These are phyloP conservation scores for Yarrowia osloensis DNA, from an alignment of 805 yeast species.

Conservation along the genomic window DNA sequence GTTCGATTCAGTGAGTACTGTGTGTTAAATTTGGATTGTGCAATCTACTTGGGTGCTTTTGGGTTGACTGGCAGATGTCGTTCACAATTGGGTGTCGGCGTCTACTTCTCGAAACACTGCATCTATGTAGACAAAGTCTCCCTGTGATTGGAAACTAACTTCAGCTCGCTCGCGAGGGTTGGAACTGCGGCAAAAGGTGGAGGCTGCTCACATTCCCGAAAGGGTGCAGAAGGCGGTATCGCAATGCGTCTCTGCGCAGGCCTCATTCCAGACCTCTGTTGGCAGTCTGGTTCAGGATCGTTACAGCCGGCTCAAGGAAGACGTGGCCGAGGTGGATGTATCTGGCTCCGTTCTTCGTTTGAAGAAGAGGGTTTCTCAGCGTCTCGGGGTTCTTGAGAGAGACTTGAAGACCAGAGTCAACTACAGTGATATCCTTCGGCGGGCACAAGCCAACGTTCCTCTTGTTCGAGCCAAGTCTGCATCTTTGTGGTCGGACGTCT, in stretches of 20 bases:
- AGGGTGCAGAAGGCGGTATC: background rate
- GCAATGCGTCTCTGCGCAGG: constrained; percentile 10
- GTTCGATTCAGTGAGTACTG: constrained; percentile 13
- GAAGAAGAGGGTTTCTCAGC: background rate
- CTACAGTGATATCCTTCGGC: background rate
- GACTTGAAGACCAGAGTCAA: background rate
- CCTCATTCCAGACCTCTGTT: constrained; percentile 4
- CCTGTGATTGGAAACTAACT: background rate
- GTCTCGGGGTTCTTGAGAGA: background rate
- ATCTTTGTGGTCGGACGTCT: background rate
- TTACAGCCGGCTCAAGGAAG: background rate
- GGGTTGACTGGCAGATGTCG: background rate
- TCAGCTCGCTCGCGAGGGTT: constrained; percentile 10
- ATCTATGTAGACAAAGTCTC: background rate
- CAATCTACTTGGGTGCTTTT: background rate
- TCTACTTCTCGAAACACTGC: background rate
- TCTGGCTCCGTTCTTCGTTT: background rate
- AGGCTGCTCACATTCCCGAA: background rate
- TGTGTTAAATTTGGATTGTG: background rate
- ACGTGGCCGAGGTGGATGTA: background rate
- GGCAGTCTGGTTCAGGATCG: background rate
- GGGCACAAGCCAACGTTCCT: background rate
- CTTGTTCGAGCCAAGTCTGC: background rate
- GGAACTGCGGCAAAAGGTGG: background rate
- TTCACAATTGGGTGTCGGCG: background rate